Percentiles rank a stretch among this genome's conserved stretches.
phyloP scores from a whole-genome alignment of 2,329 filamentous ascomycete genomes.

The Sclerotiophoma versabilis region DNA sequence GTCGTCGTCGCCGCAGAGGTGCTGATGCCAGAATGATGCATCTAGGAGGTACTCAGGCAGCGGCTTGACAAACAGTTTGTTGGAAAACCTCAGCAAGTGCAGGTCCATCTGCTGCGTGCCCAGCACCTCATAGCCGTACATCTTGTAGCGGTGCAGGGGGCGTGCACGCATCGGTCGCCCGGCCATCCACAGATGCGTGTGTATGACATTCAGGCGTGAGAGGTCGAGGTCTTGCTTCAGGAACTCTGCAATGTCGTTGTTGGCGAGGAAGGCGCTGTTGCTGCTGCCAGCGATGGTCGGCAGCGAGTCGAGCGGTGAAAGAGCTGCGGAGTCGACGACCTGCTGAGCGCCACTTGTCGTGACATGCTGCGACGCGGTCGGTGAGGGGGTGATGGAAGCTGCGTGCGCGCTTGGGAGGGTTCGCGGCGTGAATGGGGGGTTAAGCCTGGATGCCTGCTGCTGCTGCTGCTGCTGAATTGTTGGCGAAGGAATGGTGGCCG shows the following conservation, averaged over 20 bases:
- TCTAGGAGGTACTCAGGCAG: constrained; percentile 43
- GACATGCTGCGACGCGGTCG: constrained; percentile 9
- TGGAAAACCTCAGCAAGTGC: constrained; percentile 45
- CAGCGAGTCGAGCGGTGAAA: constrained; percentile 40
- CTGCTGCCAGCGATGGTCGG: constrained; percentile 40
- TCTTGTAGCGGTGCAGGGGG: constrained; percentile 46
- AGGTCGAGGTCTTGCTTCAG: constrained; percentile 41
- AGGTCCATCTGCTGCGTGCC: constrained; percentile 47
- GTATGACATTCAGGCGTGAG: constrained; percentile 41
- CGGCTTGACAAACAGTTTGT: constrained; percentile 42
- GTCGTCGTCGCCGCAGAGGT: constrained; percentile 28
- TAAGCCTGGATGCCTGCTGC: constrained; percentile 13
- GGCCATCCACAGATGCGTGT: constrained; percentile 47
- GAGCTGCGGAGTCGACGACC: constrained; percentile 29
- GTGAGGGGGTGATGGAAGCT: constrained; percentile 13
- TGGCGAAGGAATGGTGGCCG: not conserved
- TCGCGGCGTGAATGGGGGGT: constrained; percentile 35
- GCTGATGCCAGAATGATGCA: constrained; percentile 39
- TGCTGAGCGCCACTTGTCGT: constrained; percentile 23
- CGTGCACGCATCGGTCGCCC: constrained; percentile 47
- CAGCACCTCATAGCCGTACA: constrained; percentile 42
- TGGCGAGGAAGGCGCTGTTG: constrained; percentile 30
- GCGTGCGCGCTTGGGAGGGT: constrained; percentile 25
- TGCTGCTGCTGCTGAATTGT: not conserved
- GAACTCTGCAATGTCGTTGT: constrained; percentile 36